Conservation (phyloP, 352 stramenopile species). For the Phytophthora palmivora region DNA sequence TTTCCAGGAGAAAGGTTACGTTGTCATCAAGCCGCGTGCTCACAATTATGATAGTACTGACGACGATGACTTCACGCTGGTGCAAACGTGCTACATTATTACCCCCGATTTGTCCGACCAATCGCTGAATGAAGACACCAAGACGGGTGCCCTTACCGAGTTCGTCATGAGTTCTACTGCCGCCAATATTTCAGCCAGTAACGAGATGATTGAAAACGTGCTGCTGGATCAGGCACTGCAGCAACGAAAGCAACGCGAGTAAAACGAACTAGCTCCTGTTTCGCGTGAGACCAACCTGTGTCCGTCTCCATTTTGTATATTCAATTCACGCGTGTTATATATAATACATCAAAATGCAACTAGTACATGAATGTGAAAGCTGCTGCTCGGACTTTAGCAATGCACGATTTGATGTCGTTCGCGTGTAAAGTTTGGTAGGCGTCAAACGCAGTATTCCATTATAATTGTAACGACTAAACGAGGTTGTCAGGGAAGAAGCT, state of each 20-base stretch:
- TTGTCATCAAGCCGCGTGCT: conserved; percentile 38
- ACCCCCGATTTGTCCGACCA: conserved; percentile 42
- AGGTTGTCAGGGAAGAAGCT: too few species aligned
- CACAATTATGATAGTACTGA: conserved; percentile 10
- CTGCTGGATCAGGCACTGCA: conserved; percentile 40
- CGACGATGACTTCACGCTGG: conserved; percentile 38
- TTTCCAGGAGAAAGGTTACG: conserved; percentile 46
- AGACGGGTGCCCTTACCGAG: conserved; percentile 40
- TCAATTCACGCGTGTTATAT: neutral
- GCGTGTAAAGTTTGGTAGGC: too few species aligned
- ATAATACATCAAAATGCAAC: too few species aligned
- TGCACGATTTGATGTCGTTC: too few species aligned
- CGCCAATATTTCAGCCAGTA: conserved; percentile 40
- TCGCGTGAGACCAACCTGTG: neutral
- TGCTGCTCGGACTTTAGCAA: too few species aligned
- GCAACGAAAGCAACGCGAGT: conserved; percentile 13
- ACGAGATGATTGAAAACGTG: conserved; percentile 49
- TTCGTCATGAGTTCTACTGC: conserved; percentile 42
- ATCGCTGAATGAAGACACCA: conserved; percentile 32
- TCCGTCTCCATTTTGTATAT: neutral
- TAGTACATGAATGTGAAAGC: too few species aligned
- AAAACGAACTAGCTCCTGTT: neutral
- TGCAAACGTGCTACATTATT: conserved; percentile 51
- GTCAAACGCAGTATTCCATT: too few species aligned
- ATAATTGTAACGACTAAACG: too few species aligned